Percentiles rank a stretch among this genome's conserved stretches.
phyloP scores from a whole-genome alignment of 257 asterid genomes.

The Lantana camara region DNA sequence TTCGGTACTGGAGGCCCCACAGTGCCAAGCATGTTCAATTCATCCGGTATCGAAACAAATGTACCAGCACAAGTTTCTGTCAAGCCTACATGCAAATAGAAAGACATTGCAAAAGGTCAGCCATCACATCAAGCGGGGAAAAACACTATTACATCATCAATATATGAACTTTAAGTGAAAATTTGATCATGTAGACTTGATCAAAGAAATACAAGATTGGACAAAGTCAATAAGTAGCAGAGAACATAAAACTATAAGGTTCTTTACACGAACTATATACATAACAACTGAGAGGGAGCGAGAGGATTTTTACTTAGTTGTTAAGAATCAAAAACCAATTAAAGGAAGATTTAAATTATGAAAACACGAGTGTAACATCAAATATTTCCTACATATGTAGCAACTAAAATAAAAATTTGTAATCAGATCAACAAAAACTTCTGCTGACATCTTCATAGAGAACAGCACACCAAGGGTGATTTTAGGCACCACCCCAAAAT shows the following conservation, averaged over 20 bases:
- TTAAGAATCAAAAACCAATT: constrained; percentile 3
- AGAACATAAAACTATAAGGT: neutral
- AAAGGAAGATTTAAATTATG: neutral
- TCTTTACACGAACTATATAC: constrained; percentile 11
- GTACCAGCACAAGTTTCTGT: constrained; percentile 98
- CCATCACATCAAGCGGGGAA: constrained; percentile 19
- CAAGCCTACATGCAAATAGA: constrained; percentile 56
- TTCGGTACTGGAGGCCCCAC: constrained; percentile 98
- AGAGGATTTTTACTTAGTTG: neutral
- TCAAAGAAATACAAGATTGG: neutral
- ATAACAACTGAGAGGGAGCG: neutral
- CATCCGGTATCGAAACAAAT: constrained; percentile 80
- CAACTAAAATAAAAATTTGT: constrained; percentile 5
- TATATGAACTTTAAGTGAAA: constrained; percentile 4
- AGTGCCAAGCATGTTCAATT: constrained; percentile 78
- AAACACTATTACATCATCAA: constrained; percentile 14
- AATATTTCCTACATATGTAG: constrained; percentile 2
- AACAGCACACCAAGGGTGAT: constrained; percentile 12
- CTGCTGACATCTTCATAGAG: constrained; percentile 16
- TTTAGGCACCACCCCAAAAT: neutral
- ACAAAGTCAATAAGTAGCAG: constrained; percentile 6
- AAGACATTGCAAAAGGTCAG: constrained; percentile 20
- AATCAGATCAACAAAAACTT: constrained; percentile 14
- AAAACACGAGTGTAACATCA: neutral
- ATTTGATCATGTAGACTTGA: neutral